Percentiles rank a stretch among this genome's conserved stretches.
Evolutionary conservation across 192 early-diverging fungal genomes (phyloP).

Genomic region (Dimargaris cristalligena): DNA sequence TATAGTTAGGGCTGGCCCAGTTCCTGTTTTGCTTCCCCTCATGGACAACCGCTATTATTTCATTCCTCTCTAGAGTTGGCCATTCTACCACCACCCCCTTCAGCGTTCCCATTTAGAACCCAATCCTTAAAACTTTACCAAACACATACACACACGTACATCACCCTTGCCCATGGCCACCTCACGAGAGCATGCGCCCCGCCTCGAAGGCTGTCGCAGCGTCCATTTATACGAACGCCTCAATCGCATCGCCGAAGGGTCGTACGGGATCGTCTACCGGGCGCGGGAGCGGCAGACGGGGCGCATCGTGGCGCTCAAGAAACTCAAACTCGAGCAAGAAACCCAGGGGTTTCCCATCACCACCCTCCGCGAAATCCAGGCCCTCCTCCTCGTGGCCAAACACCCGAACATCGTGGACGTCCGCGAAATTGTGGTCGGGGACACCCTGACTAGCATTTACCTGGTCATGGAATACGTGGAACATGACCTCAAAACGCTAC

Average conservation of each 20-base stretch:
- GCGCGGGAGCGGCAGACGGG: conserved; percentile 66
- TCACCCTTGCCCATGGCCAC: no score
- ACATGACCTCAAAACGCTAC: conserved; percentile 81
- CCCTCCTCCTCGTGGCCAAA: conserved; percentile 53
- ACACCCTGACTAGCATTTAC: conserved; percentile 52
- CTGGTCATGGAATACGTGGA: conserved; percentile 98
- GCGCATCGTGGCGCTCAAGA: conserved; percentile 62
- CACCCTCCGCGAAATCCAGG: conserved; percentile 57
- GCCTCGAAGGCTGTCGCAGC: conserved; percentile 3
- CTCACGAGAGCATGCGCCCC: no score
- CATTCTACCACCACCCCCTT: no score
- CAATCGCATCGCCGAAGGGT: conserved; percentile 91
- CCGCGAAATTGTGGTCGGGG: conserved; percentile 56
- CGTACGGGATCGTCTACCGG: conserved; percentile 92
- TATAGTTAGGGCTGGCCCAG: no score
- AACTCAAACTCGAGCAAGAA: conserved; percentile 58
- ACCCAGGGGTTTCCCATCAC: conserved; percentile 69
- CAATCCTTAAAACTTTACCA: no score
- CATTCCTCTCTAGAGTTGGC: no score
- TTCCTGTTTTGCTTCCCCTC: no score
- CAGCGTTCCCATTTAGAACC: no score
- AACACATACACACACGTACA: no score
- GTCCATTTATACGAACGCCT: conserved; percentile 66
- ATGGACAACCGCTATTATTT: no score
- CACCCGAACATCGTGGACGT: conserved; percentile 75